Evolutionary conservation across 768 basidiomycete species (phyloP), one percentile per base, ranked within the genome.

Genomic region (Daedalea quercina): DNA sequence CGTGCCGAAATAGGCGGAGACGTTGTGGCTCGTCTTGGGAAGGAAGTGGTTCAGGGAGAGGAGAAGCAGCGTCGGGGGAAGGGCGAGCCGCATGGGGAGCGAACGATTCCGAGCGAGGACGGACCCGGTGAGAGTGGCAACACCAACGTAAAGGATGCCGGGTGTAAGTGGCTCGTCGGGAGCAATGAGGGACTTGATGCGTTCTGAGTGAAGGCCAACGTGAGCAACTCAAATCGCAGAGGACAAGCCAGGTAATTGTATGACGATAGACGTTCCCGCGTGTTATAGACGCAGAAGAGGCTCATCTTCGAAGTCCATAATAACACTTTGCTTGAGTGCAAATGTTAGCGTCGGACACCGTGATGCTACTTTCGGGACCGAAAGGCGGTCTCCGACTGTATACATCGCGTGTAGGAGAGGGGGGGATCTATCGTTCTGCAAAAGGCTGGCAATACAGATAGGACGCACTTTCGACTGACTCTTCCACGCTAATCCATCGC

Each of bases 91-190:
- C 4, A 81, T 70, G 28, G 83, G 76, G 50, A 94, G 69, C 49
- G 73, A 64, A 57, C 94, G 84, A 59, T 86, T 87, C 41, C 94
- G 85, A 0, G 88, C 81, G 52, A 97, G 60, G 60, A 98, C 85
- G 52, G 93, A 93, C 1, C 89, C 91, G 3, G 89, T 87, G 45
- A 98, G 82, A 13, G 91, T 83, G 2, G 91, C 84, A 46, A 98
- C 79, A 46, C 92, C 90, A 44, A 90, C 86, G 73, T 95, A 97
- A 50, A 97, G 83, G 3, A 87, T 63, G n/a, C 89, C 91, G 1
- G 94, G 94, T 9, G 85, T 92, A 25, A 96, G 79, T 1, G 84
- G 74, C 70, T 97, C 95, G 50, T 86, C 76, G 0, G 84, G 78
- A 0, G 90, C 84, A 13, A 92, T 70, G 60, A 98, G 79, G 6